Base-by-base conservation (phyloP, 2,329 filamentous ascomycete species). In the Thelonectria blattea region DNA sequence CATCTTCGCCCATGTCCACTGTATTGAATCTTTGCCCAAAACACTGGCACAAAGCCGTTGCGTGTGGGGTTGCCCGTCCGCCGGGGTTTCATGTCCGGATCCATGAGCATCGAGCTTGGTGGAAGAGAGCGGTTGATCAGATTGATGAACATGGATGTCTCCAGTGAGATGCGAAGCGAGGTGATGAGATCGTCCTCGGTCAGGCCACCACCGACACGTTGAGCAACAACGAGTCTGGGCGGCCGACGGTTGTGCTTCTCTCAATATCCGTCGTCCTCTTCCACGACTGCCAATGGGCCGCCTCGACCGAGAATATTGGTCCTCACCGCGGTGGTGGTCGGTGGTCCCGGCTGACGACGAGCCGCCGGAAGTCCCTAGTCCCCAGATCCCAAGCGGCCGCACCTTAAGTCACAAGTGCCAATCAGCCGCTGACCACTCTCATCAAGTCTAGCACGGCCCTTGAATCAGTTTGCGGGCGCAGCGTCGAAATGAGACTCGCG, bases 381-480 rank as follows among this genome's bases (percentile, higher is more conserved):
- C 62, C 68, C 65, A 64, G 65, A 45, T 42, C 54, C 49, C 53
- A 68, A 58, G 52, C 67, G 60, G 62, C 62, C 50, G 43, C 8
- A 30, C 5, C 27, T 30, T 10, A 30, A 30, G 27, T 30, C 27
- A 30, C 27, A 30, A 30, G 27, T 30, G 27, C 27, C 27, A 47
- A 14, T 15, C 11, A 66, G 67, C 65, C 58, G 68, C 63, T 69
- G 65, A 65, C 67, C 66, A 67, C 66, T 58, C 59, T 69, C 54
- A 61, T 56, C 59, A n/a, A 10, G 54, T 59, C 61, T 68, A 59
- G 68, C 62, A 65, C 61, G 64, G 51, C 62, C 52, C 62, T 68
- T 61, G 66, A 71, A 69, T 68, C 68, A 63, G 57, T 63, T 66
- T 71, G 68, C 68, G 68, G 67, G 66, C 68, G 68, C 67, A 71